These are phyloP conservation scores for Yamadazyma dushanensis DNA, from an alignment of 1,139 yeast species.

Conservation along the genomic window DNA sequence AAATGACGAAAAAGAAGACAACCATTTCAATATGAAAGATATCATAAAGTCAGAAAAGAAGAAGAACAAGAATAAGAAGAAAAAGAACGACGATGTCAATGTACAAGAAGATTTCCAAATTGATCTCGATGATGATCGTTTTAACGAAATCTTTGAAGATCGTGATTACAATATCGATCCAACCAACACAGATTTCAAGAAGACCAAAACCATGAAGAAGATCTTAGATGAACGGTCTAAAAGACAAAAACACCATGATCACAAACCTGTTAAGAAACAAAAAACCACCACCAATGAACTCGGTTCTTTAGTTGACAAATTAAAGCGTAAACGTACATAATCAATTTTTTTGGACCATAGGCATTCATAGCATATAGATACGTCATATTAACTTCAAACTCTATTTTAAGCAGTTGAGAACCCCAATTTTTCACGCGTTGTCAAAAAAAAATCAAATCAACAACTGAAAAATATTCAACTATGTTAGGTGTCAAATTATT, in stretches of 20 bases:
- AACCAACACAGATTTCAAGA: conserved; percentile 81
- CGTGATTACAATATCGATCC: conserved; percentile 94
- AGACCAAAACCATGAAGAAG: conserved; percentile 83
- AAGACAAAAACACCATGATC: conserved; percentile 30
- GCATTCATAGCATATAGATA: too few relatives aligned
- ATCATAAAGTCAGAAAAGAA: conserved; percentile 72
- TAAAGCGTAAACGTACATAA: conserved; percentile 30
- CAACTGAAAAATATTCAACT: conserved; percentile 2
- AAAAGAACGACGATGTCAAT: conserved; percentile 41
- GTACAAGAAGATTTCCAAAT: conserved; percentile 67
- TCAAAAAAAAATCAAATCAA: conserved; percentile 5
- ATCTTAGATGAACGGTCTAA: conserved; percentile 73
- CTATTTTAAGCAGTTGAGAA: background rate
- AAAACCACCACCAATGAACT: conserved; percentile 13
- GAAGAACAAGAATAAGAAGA: conserved; percentile 35
- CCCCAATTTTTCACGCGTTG: conserved; percentile 6
- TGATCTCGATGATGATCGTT: conserved; percentile 79
- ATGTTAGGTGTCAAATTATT: conserved; percentile 13
- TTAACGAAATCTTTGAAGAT: conserved; percentile 80
- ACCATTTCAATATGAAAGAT: conserved; percentile 81
- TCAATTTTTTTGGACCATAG: background rate
- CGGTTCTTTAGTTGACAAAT: conserved; percentile 34
- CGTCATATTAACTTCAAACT: too few relatives aligned
- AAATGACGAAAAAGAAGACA: conserved; percentile 40
- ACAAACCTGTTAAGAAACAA: conserved; percentile 4